Percentiles rank a stretch among this genome's conserved stretches.
These are phyloP conservation scores for Cephaloascus albidus DNA, from an alignment of 805 yeast species.

Conservation along the genomic window DNA sequence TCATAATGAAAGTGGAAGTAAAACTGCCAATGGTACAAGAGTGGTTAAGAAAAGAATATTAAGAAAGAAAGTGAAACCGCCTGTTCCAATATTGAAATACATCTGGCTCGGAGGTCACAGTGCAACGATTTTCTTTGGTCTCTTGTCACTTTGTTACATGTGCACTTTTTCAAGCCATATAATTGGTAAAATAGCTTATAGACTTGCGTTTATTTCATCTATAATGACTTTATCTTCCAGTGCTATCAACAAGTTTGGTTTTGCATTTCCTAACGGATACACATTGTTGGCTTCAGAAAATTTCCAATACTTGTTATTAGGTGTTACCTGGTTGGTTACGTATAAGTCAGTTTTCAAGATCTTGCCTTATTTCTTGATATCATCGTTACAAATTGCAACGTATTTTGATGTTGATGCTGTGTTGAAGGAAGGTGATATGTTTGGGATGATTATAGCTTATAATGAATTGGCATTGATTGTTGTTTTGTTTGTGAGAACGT, in stretches of 20 bases:
- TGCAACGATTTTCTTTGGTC: conserved; percentile 35
- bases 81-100: conserved; percentile 32
- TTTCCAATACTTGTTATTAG: conserved; percentile 57
- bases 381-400: conserved; percentile 46
- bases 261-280: conserved; percentile 50
- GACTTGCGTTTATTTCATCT: conserved; percentile 49
- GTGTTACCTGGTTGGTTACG: conserved; percentile 51
- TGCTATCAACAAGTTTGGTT: conserved; percentile 49
- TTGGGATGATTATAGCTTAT: conserved; percentile 44
- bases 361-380: conserved; percentile 47
- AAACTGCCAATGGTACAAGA: too few relatives aligned
- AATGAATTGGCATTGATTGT: conserved; percentile 49
- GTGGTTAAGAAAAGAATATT: conserved; percentile 20
- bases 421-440: conserved; percentile 20
- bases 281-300: conserved; percentile 65
- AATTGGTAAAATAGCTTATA: conserved; percentile 43
- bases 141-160: conserved; percentile 17
- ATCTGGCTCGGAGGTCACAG: conserved; percentile 53
- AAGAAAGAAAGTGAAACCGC: conserved; percentile 20
- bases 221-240: conserved; percentile 42
- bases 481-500: conserved; percentile 48
- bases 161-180: conserved; percentile 24
- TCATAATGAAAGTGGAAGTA: too few relatives aligned
- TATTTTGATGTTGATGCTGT: conserved; percentile 30
- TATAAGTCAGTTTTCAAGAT: conserved; percentile 59